Evolutionary conservation across 129 eudicot genomes (phyloP).

Genomic region (Flaveria trinervia): DNA sequence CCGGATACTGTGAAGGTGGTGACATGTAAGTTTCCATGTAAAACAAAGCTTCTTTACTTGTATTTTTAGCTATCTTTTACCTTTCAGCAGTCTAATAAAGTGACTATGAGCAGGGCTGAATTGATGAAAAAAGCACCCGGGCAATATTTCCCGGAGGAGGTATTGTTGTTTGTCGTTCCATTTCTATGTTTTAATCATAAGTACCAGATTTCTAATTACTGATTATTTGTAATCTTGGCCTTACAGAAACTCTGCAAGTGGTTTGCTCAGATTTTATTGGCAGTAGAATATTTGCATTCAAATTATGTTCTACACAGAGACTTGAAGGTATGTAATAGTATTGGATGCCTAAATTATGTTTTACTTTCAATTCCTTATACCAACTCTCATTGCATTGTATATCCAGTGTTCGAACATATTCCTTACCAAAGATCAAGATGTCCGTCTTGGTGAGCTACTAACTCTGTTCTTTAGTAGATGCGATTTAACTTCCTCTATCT

Average conservation of each 20-base stretch:
- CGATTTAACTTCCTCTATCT: slow-evolving; percentile 1
- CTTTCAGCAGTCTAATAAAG: slow-evolving; percentile 19
- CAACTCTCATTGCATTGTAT: slow-evolving; percentile 27
- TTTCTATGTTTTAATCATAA: not conserved
- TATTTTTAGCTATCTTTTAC: not conserved
- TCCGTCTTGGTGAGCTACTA: slow-evolving; percentile 80
- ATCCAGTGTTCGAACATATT: slow-evolving; percentile 94
- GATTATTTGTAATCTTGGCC: slow-evolving; percentile 14
- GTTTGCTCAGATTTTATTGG: slow-evolving; percentile 89
- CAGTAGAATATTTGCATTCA: slow-evolving; percentile 93
- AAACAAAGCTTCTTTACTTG: not conserved
- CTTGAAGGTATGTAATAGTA: slow-evolving; percentile 63
- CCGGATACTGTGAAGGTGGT: slow-evolving; percentile 99
- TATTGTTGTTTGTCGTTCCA: slow-evolving; percentile 31
- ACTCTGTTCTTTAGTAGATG: slow-evolving; percentile 19
- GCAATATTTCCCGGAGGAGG: slow-evolving; percentile 91
- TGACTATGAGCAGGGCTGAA: slow-evolving; percentile 69
- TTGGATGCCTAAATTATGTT: slow-evolving; percentile 25
- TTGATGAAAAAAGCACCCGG: slow-evolving; percentile 85
- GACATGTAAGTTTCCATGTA: slow-evolving; percentile 75
- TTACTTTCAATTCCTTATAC: slow-evolving; percentile 3
- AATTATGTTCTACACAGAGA: slow-evolving; percentile 95
- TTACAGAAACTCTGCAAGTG: slow-evolving; percentile 88
- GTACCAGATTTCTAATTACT: slow-evolving; percentile 13
- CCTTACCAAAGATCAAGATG: slow-evolving; percentile 95